A percentile compares a stretch with the other conserved stretches of the same genome.
Conservation (phyloP, 1,284 basidiomycete genomes). For the Malassezia dermatis region DNA sequence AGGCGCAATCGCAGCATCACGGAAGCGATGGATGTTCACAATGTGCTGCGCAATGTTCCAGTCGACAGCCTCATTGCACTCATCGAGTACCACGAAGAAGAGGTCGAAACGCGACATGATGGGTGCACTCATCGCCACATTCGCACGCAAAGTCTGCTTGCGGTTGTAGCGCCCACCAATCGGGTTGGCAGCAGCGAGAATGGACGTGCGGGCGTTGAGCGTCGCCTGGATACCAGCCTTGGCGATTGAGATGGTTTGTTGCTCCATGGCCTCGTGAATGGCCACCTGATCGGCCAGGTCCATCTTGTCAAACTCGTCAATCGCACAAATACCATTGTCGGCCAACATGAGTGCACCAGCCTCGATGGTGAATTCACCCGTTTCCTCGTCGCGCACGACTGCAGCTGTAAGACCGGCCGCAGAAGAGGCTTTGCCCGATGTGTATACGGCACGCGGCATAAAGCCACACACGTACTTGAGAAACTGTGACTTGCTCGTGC, state of each 20-base stretch:
- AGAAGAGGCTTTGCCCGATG: conserved; percentile 95
- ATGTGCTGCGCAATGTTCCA: conserved; percentile 92
- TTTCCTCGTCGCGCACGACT: conserved; percentile 96
- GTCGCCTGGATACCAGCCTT: conserved; percentile 99
- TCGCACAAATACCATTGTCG: conserved; percentile 98
- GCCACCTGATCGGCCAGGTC: conserved; percentile 95
- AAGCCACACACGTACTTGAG: conserved; percentile 99
- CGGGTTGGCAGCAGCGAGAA: conserved; percentile 95
- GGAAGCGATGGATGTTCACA: conserved; percentile 91
- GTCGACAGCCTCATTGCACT: conserved; percentile 87
- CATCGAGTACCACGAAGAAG: conserved; percentile 96
- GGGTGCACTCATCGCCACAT: conserved; percentile 94
- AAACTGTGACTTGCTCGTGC: conserved; percentile 95
- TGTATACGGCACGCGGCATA: conserved; percentile 94
- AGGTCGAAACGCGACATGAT: conserved; percentile 99
- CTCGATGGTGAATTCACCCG: conserved; percentile 98
- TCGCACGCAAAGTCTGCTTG: conserved; percentile 83
- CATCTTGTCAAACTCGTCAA: conserved; percentile 99
- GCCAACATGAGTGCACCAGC: conserved; percentile 92
- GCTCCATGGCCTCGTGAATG: conserved; percentile 99
- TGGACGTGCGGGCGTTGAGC: conserved; percentile 91
- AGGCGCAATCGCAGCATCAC: conserved; percentile 83
- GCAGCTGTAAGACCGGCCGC: conserved; percentile 97
- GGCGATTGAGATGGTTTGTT: conserved; percentile 97
- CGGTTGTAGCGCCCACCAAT: conserved; percentile 91